phyloP scores from a whole-genome alignment of 805 yeast species.

The Schwanniomyces sp. region DNA sequence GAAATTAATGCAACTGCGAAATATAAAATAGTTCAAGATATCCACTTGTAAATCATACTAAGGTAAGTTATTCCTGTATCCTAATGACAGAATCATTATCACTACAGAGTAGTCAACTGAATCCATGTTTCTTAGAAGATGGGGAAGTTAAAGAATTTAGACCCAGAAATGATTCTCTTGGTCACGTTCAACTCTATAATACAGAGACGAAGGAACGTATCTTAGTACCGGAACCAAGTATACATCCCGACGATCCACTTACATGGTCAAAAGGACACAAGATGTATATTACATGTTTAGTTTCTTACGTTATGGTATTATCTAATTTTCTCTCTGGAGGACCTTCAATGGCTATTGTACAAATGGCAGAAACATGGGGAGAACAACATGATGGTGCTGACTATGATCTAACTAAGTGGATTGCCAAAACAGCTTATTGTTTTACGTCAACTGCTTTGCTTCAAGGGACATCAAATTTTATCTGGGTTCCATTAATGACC shows the following conservation, averaged over 20 bases:
- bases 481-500: constrained; percentile 1
- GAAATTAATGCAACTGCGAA: neutral
- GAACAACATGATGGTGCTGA: neutral
- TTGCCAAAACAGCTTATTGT: neutral
- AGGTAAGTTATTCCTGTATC: no score
- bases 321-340: neutral
- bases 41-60: no score
- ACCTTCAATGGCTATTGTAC: neutral
- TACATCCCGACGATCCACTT: neutral
- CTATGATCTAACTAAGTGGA: neutral
- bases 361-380: neutral
- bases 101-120: neutral
- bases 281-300: neutral
- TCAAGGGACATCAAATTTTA: neutral
- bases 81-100: neutral
- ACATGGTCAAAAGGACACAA: neutral
- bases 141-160: neutral
- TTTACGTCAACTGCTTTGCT: neutral
- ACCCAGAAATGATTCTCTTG: neutral
- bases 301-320: neutral
- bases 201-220: neutral
- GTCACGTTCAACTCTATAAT: neutral
- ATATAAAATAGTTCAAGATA: no score
- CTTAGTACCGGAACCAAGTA: neutral
- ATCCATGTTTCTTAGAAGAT: neutral